Percentiles rank a stretch among this genome's conserved stretches.
Conservation (phyloP, 345 rosid genomes). For the Aquilaria sinensis region DNA sequence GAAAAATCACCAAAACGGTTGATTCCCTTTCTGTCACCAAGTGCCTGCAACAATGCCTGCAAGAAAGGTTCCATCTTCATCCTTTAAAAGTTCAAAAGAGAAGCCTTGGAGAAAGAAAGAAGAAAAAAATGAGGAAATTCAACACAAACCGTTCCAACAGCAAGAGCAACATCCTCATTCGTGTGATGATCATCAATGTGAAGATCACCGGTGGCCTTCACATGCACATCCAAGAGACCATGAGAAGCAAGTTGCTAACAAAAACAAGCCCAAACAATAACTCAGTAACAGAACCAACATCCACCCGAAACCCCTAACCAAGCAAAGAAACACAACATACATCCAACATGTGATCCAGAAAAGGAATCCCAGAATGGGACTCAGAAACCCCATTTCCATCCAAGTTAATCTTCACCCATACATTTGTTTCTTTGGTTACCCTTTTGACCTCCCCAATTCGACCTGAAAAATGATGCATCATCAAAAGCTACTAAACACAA, state of each 20-base stretch:
- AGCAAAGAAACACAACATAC: slow-evolving; percentile 21
- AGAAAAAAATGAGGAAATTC: background rate
- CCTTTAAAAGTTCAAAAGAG: background rate
- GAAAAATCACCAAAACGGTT: slow-evolving; percentile 89
- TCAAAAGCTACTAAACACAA: background rate
- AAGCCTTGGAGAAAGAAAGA: background rate
- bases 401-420: slow-evolving; percentile 62
- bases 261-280: background rate
- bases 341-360: slow-evolving; percentile 93
- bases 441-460: slow-evolving; percentile 80
- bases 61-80: slow-evolving; percentile 5
- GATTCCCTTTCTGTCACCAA: slow-evolving; percentile 90
- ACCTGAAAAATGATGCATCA: slow-evolving; percentile 12
- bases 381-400: slow-evolving; percentile 88
- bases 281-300: background rate
- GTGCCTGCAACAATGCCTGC: slow-evolving; percentile 82
- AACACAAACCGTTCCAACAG: slow-evolving; percentile 68
- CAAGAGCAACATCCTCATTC: slow-evolving; percentile 89
- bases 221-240: slow-evolving; percentile 84
- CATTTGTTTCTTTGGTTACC: slow-evolving; percentile 83
- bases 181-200: slow-evolving; percentile 96
- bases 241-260: slow-evolving; percentile 93
- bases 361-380: slow-evolving; percentile 67
- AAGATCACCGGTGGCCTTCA: slow-evolving; percentile 80
- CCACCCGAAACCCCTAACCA: background rate